Evolutionary conservation across 192 early-diverging fungal genomes (phyloP).

Genomic region (Linnemannia hyalina): DNA sequence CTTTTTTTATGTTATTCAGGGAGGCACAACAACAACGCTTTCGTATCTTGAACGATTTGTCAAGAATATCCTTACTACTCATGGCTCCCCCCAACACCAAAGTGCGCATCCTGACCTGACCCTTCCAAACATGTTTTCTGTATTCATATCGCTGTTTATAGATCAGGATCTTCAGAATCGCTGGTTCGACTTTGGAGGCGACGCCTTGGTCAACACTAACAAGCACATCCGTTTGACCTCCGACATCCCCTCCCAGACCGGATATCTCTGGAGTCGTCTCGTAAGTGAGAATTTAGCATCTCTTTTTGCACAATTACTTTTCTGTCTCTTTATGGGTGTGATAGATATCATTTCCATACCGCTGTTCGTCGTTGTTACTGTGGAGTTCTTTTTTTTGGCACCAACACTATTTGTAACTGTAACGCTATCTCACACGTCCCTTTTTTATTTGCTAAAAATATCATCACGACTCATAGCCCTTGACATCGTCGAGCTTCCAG

Average conservation of each 20-base stretch:
- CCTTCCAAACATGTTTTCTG: background rate
- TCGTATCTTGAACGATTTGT: no score
- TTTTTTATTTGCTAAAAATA: background rate
- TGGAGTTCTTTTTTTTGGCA: background rate
- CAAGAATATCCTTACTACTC: no score
- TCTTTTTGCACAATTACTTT: background rate
- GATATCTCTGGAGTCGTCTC: conserved; percentile 84
- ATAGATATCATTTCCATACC: conserved; percentile 35
- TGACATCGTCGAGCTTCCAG: conserved; percentile 77
- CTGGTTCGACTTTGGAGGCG: conserved; percentile 97
- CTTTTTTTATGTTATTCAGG: no score
- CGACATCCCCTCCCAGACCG: conserved; percentile 82
- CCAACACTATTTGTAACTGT: background rate
- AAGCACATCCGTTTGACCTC: conserved; percentile 87
- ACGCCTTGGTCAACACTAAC: conserved; percentile 91
- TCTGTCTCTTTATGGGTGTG: conserved; percentile 1
- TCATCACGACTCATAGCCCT: conserved; percentile 60
- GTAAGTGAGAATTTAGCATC: conserved; percentile 46
- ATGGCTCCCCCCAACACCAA: no score
- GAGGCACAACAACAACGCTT: no score
- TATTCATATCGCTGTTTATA: conserved; percentile 10
- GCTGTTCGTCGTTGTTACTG: background rate
- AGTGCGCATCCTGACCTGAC: no score
- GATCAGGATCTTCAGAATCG: conserved; percentile 85
- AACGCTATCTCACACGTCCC: background rate